Percentiles rank a stretch among this genome's conserved stretches.
phyloP scores from a whole-genome alignment of 768 basidiomycete genomes.

The Strobilomyces dryophilus region DNA sequence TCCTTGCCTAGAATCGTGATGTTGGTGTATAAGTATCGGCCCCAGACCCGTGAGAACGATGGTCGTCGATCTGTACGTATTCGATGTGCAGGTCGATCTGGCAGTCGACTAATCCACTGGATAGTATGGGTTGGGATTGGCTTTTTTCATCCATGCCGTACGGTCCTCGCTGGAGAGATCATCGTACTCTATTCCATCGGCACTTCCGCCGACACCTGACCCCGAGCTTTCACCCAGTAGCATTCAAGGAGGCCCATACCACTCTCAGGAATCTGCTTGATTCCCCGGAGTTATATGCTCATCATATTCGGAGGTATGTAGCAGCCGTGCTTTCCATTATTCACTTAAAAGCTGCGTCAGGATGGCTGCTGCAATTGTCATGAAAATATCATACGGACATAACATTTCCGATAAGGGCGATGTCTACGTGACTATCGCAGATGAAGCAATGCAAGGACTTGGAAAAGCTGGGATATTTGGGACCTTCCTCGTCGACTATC shows the following conservation, averaged over 20 bases:
- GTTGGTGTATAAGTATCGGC: neutral
- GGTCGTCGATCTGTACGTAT: conserved; percentile 40
- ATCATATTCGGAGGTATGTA: conserved; percentile 34
- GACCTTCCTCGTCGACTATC: conserved; percentile 39
- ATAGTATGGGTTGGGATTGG: conserved; percentile 48
- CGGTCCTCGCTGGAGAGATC: conserved; percentile 34
- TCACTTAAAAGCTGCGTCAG: conserved; percentile 13
- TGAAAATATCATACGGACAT: conserved; percentile 41
- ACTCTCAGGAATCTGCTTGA: conserved; percentile 36
- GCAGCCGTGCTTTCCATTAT: neutral
- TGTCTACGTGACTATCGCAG: conserved; percentile 38
- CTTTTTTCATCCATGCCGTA: conserved; percentile 40
- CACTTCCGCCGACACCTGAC: conserved; percentile 31
- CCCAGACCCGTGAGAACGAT: conserved; percentile 38
- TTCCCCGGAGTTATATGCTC: conserved; percentile 35
- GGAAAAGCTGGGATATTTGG: conserved; percentile 40
- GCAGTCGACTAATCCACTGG: neutral
- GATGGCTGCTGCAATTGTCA: conserved; percentile 35
- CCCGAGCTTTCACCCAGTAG: conserved; percentile 22
- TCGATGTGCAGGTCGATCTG: neutral
- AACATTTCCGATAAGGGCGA: conserved; percentile 36
- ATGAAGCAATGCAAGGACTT: conserved; percentile 35
- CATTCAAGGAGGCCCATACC: conserved; percentile 35
- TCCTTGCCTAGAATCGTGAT: neutral
- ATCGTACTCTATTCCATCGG: conserved; percentile 37